Evolutionary conservation across 2,329 filamentous ascomycete genomes (phyloP).

Genomic region (Alternaria postmessia): DNA sequence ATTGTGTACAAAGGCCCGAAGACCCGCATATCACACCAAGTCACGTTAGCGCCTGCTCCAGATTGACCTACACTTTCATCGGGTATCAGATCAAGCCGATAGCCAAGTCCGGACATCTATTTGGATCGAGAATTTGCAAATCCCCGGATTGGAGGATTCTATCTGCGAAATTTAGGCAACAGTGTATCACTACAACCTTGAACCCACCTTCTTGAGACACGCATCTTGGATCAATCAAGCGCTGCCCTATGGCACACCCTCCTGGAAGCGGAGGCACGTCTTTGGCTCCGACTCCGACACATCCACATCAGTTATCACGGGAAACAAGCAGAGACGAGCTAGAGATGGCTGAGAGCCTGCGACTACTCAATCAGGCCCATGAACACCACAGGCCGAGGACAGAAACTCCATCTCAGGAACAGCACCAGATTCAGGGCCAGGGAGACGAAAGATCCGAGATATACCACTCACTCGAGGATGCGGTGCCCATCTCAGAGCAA

Average conservation of each 20-base stretch:
- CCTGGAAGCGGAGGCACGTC: conserved; percentile 47
- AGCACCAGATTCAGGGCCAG: conserved; percentile 27
- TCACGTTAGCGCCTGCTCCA: conserved; percentile 37
- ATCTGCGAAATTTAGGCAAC: conserved; percentile 22
- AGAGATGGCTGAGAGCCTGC: conserved; percentile 59
- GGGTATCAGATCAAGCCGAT: conserved; percentile 25
- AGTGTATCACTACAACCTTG: conserved; percentile 28
- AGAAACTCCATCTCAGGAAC: conserved; percentile 26
- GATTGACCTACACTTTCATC: conserved; percentile 17
- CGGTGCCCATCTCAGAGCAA: conserved; percentile 40
- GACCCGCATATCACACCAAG: conserved; percentile 31
- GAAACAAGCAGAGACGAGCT: conserved; percentile 60
- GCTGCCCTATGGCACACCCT: conserved; percentile 37
- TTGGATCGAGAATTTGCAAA: not conserved
- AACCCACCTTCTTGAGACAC: conserved; percentile 8
- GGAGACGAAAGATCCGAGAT: conserved; percentile 41
- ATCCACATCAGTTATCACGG: conserved; percentile 51
- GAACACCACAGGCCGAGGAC: conserved; percentile 34
- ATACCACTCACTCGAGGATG: conserved; percentile 53
- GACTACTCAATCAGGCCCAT: conserved; percentile 55
- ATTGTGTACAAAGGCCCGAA: conserved; percentile 27
- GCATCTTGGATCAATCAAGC: conserved; percentile 18
- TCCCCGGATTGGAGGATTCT: conserved; percentile 10
- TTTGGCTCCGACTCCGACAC: conserved; percentile 47
- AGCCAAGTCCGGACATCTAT: conserved; percentile 3